phyloP scores from a whole-genome alignment of 1,139 yeast genomes.

The Protomyces pachydermus region DNA sequence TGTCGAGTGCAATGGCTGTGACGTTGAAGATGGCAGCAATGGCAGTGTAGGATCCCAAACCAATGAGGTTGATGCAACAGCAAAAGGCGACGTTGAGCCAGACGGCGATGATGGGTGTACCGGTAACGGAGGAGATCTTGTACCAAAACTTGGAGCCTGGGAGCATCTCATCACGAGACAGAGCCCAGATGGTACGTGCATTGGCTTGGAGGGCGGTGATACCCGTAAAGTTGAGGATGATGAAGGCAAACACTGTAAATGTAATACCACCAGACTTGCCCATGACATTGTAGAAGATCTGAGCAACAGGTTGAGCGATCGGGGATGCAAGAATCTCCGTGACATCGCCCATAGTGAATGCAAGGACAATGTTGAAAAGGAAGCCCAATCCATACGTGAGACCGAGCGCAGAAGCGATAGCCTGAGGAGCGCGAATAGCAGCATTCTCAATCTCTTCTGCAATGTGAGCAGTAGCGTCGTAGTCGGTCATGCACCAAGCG shows the following conservation, averaged over 20 bases:
- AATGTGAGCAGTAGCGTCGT: conserved; percentile 68
- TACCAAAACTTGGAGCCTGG: conserved; percentile 50
- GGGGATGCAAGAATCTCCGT: conserved; percentile 14
- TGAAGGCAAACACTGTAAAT: conserved; percentile 37
- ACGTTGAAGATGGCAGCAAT: conserved; percentile 57
- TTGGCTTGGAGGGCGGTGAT: conserved; percentile 68
- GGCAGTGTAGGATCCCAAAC: conserved; percentile 57
- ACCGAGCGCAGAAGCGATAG: conserved; percentile 52
- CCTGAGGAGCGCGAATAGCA: conserved; percentile 61
- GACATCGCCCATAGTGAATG: conserved; percentile 28
- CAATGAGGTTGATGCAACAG: conserved; percentile 46
- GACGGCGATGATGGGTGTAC: conserved; percentile 28
- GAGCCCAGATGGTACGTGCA: conserved; percentile 78
- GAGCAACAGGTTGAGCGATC: conserved; percentile 45
- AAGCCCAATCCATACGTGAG: conserved; percentile 47
- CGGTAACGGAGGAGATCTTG: conserved; percentile 23
- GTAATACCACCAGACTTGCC: conserved; percentile 62
- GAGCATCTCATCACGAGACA: conserved; percentile 83
- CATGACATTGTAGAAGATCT: conserved; percentile 57
- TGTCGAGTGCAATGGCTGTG: conserved; percentile 56
- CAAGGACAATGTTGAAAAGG: conserved; percentile 44
- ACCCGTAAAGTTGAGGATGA: conserved; percentile 54
- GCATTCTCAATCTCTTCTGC: conserved; percentile 66
- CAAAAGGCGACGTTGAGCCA: conserved; percentile 28
- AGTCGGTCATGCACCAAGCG: conserved; percentile 45